Conservation (phyloP, 2,329 filamentous ascomycete species). For the Fusarium armeniacum region DNA sequence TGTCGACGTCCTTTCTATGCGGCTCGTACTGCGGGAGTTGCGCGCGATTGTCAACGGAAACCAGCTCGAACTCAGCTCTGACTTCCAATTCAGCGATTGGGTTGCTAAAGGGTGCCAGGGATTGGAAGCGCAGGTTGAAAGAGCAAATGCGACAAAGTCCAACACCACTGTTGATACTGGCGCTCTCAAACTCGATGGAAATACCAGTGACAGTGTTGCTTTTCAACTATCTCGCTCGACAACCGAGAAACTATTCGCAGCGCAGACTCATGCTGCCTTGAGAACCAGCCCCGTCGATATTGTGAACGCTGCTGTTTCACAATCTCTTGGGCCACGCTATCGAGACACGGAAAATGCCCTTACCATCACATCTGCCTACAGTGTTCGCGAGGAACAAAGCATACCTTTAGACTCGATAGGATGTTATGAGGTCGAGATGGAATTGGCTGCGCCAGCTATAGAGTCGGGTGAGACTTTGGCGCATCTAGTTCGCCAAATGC, state of each 20-base stretch:
- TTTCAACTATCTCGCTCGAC: slow-evolving; percentile 2
- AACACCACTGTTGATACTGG: slow-evolving; percentile 4
- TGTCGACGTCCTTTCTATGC: slow-evolving; percentile 13
- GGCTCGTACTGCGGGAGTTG: slow-evolving; percentile 12
- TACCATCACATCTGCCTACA: slow-evolving; percentile 12
- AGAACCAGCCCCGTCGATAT: slow-evolving; percentile 11
- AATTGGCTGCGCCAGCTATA: slow-evolving; percentile 6
- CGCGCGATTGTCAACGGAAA: slow-evolving; percentile 1
- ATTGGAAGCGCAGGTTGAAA: slow-evolving; percentile 6
- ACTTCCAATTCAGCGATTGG: slow-evolving; percentile 9
- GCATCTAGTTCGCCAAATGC: slow-evolving; percentile 8
- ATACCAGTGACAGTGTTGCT: background rate
- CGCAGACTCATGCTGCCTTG: slow-evolving; percentile 3
- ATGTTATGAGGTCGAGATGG: slow-evolving; percentile 11
- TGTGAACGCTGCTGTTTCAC: slow-evolving; percentile 11
- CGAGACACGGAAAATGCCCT: slow-evolving; percentile 4
- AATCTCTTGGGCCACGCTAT: slow-evolving; percentile 12
- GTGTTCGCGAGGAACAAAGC: slow-evolving; percentile 7
- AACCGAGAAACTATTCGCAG: slow-evolving; percentile 10
- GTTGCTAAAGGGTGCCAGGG: slow-evolving; percentile 3
- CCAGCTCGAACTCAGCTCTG: slow-evolving; percentile 7
- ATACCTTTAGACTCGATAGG: slow-evolving; percentile 7
- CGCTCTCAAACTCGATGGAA: slow-evolving; percentile 8
- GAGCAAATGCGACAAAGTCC: slow-evolving; percentile 9
- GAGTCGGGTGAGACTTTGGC: slow-evolving; percentile 1